phyloP scores from a whole-genome alignment of 2,329 filamentous ascomycete species.

The Pseudocercospora macadamiae region DNA sequence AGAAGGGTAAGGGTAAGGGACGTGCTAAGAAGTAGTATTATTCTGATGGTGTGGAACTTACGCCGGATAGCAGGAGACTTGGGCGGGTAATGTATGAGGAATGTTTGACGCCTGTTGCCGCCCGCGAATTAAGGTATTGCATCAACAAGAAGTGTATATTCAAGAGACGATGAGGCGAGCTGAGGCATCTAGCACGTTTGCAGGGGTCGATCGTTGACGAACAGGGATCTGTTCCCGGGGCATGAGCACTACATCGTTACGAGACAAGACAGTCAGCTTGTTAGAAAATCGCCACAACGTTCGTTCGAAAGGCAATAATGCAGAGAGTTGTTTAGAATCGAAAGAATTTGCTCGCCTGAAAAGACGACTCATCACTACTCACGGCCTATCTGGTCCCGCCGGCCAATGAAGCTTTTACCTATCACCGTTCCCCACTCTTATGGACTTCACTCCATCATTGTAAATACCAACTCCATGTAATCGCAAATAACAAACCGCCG shows the following conservation, averaged over 20 bases:
- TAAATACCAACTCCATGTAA: no score
- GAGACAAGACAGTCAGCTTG: not conserved
- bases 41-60: constrained; percentile 36
- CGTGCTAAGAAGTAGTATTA: constrained; percentile 46
- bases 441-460: not conserved
- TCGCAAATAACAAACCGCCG: no score
- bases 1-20: constrained; percentile 47
- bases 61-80: not conserved
- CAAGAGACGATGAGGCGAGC: no score
- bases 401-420: not conserved
- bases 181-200: no score
- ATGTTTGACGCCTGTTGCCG: no score
- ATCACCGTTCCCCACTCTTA: not conserved
- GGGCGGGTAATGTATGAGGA: not conserved
- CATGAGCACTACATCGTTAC: not conserved
- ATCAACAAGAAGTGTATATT: no score
- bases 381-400: not conserved
- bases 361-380: no score
- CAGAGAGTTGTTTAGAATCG: no score
- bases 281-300: no score
- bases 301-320: no score
- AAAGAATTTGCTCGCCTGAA: no score
- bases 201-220: not conserved
- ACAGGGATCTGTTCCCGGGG: not conserved
- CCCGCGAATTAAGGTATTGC: no score